Evolutionary conservation across 139 green algal species (phyloP).

Genomic region (Pleodorina starrii): DNA sequence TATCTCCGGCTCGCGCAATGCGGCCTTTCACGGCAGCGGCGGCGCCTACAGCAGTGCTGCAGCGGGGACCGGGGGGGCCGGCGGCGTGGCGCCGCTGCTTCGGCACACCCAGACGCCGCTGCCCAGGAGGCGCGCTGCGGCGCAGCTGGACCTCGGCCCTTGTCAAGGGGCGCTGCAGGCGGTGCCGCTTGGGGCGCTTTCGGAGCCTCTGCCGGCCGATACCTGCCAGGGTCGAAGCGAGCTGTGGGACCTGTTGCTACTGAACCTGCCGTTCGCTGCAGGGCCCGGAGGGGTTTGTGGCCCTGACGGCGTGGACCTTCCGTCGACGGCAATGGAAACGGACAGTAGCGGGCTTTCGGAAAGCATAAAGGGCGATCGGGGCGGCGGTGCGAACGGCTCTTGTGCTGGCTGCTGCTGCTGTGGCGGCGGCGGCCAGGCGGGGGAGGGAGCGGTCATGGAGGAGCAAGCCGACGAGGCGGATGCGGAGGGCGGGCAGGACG

Average conservation of each 20-base stretch:
- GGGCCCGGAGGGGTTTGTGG: too few species aligned
- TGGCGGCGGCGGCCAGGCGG: not conserved
- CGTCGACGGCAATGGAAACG: too few species aligned
- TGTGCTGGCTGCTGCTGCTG: not conserved
- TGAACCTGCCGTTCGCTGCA: not conserved
- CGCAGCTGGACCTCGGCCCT: not conserved
- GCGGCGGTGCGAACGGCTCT: not conserved
- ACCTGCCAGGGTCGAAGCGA: not conserved
- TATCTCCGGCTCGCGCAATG: not conserved
- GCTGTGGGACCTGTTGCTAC: constrained; percentile 20
- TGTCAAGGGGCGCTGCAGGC: not conserved
- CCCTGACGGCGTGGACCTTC: too few species aligned
- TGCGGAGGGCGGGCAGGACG: not conserved
- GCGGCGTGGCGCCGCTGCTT: not conserved
- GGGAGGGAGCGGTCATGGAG: not conserved
- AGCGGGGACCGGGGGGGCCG: not conserved
- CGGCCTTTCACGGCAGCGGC: not conserved
- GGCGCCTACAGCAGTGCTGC: not conserved
- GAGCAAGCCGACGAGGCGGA: not conserved
- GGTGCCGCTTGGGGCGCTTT: not conserved
- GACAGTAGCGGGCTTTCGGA: not conserved
- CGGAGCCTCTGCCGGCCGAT: not conserved
- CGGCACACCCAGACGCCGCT: not conserved
- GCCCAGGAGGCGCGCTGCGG: not conserved
- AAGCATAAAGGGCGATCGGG: not conserved